Percentiles rank a stretch among this genome's conserved stretches.
Evolutionary conservation across 2,329 filamentous ascomycete species (phyloP).

Genomic region (Claviceps sorghi): DNA sequence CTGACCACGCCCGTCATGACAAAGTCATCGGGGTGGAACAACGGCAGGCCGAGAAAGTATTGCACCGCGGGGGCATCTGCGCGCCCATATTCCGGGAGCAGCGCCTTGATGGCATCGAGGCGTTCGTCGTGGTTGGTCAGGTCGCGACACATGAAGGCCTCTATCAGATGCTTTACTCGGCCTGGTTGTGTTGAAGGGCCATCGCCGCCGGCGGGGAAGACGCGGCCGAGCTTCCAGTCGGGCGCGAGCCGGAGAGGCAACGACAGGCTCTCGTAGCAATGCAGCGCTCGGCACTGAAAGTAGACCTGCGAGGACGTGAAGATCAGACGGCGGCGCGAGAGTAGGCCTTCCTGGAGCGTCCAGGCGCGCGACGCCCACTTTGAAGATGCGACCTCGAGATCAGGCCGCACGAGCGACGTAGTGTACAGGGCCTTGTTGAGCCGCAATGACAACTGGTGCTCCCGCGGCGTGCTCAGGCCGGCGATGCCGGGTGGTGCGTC

Average conservation of each 20-base stretch:
- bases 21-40: constrained; percentile 20
- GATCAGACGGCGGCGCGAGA: constrained; percentile 21
- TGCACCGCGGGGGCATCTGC: constrained; percentile 15
- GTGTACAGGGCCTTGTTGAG: constrained; percentile 20
- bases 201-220: constrained; percentile 15
- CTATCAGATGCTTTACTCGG: constrained; percentile 16
- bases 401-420: constrained; percentile 21
- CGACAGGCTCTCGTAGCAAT: constrained; percentile 23
- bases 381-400: constrained; percentile 21
- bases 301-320: constrained; percentile 24
- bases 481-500: constrained; percentile 18
- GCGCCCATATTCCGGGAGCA: constrained; percentile 16
- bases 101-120: constrained; percentile 20
- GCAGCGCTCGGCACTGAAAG: constrained; percentile 22
- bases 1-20: constrained; percentile 13
- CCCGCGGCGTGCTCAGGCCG: constrained; percentile 19
- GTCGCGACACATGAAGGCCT: constrained; percentile 18
- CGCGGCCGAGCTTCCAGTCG: constrained; percentile 18
- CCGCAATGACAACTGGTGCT: constrained; percentile 21
- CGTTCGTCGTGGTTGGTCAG: constrained; percentile 15
- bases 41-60: constrained; percentile 20
- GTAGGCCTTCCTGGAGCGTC: constrained; percentile 23
- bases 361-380: constrained; percentile 21
- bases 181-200: constrained; percentile 9
- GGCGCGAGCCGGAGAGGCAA: constrained; percentile 18